phyloP scores from a whole-genome alignment of 163 green algal genomes.

The Scenedesmus sp. region DNA sequence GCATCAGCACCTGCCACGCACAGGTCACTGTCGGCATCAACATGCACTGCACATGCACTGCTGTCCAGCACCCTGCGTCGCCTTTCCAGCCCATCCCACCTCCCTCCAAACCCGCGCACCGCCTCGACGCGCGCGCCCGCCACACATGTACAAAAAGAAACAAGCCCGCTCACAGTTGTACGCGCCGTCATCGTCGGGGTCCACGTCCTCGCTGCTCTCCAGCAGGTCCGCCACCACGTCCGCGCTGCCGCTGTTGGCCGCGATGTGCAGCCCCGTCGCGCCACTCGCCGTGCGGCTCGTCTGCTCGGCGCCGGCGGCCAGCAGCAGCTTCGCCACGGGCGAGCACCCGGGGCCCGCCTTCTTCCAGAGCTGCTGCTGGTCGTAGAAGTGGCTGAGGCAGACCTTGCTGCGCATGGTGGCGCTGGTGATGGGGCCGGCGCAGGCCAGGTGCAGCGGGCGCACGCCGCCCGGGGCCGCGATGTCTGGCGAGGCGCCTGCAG shows the following conservation, averaged over 20 bases:
- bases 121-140: background rate
- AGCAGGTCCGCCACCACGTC: constrained; percentile 24
- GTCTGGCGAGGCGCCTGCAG: constrained; percentile 31
- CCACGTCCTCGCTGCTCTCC: constrained; percentile 37
- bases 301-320: constrained; percentile 38
- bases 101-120: background rate
- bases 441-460: constrained; percentile 40
- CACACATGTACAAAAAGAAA: background rate
- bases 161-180: constrained; percentile 41
- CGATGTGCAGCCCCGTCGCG: constrained; percentile 45
- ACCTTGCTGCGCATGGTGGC: constrained; percentile 32
- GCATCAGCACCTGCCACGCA: too few species aligned
- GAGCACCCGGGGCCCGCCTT: constrained; percentile 37
- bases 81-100: constrained; percentile 23
- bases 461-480: constrained; percentile 30
- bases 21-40: too few species aligned
- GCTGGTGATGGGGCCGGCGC: constrained; percentile 34
- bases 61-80: background rate
- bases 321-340: constrained; percentile 29
- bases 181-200: constrained; percentile 44
- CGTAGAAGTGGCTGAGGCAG: constrained; percentile 48
- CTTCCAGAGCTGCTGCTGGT: constrained; percentile 55
- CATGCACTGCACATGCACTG: too few species aligned
- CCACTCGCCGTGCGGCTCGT: constrained; percentile 34
- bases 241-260: constrained; percentile 38